These are phyloP conservation scores for Fusarium sublunatum DNA, from an alignment of 2,329 filamentous ascomycete species.

Conservation along the genomic window DNA sequence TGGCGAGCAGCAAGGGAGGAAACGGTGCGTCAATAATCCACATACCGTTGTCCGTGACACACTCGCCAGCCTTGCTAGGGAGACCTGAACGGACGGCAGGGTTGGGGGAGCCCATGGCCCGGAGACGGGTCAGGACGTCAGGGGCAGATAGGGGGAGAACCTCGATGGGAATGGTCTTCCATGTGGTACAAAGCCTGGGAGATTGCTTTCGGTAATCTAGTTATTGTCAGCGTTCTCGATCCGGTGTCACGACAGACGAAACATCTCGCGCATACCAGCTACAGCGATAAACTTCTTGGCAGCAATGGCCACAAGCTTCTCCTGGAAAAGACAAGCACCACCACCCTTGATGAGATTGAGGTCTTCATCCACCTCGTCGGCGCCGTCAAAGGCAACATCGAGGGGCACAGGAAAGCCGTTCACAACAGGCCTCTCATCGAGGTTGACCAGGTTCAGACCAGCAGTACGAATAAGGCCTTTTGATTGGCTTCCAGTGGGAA, in stretches of 20 bases:
- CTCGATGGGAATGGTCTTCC: slow-evolving; percentile 92
- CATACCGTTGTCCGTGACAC: slow-evolving; percentile 69
- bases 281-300: slow-evolving; percentile 89
- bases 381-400: slow-evolving; percentile 95
- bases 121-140: slow-evolving; percentile 79
- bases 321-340: slow-evolving; percentile 96
- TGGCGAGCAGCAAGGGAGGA: slow-evolving; percentile 72
- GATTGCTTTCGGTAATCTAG: slow-evolving; percentile 91
- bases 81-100: slow-evolving; percentile 79
- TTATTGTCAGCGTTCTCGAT: slow-evolving; percentile 11
- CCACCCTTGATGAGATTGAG: slow-evolving; percentile 98
- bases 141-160: slow-evolving; percentile 86
- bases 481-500: slow-evolving; percentile 92
- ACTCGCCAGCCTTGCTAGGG: slow-evolving; percentile 82
- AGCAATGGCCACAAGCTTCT: slow-evolving; percentile 91
- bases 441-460: slow-evolving; percentile 79
- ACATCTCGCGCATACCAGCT: slow-evolving; percentile 66
- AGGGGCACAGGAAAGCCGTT: slow-evolving; percentile 63
- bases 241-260: slow-evolving; percentile 1
- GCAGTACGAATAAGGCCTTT: slow-evolving; percentile 85
- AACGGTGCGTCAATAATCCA: slow-evolving; percentile 96
- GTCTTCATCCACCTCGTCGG: slow-evolving; percentile 94
- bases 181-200: slow-evolving; percentile 76
- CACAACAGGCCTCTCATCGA: slow-evolving; percentile 74
- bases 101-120: slow-evolving; percentile 75